Base-by-base conservation (phyloP, 192 early-diverging fungal species). In the Backusella luteola region DNA sequence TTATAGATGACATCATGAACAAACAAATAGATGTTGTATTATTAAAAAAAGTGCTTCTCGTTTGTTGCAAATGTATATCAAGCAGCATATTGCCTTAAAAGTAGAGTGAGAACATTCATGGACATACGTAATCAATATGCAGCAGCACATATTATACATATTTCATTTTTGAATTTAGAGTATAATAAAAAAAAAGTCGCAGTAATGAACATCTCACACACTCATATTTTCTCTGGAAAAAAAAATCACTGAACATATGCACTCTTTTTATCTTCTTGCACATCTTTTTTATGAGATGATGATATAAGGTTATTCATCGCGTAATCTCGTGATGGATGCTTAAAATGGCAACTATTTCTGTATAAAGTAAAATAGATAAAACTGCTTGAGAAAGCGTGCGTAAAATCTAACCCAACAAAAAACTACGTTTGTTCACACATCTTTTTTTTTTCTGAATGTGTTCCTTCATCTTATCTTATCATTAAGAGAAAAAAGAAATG, bases 341-440 rank as follows among this genome's bases (percentile, higher is more conserved):
- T 29, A 63, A 63, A 63, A 63, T 26, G 56, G 56, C 56, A 63
- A 63, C 56, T 29, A 63, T 63, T 63, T 63, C 56, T 63, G 3
- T 63, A 12, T 63, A 63, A 63, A 63, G 56, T 63, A 63, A 63
- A 29, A 26, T 26, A 59, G 56, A 59, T 59, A 59, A 59, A 63
- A 63, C 56, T 63, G 56, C 56, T 29, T 23, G 21, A 63, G 56
- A 63, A 63, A 63, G 56, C 56, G 56, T 63, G 56, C 23, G 56
- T 29, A 63, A 29, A 29, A 29, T 26, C 26, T 26, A 29, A 63
- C 56, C 26, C 56, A 63, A 63, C 56, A 63, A 63, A 59, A 59
- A 63, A 63, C 4, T 14, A 14, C 12, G 23, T 63, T 53, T 53
- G 52, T 21, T 63, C 56, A 63, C 56, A 63, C 11, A 29, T 63